Percentiles rank a stretch among this genome's conserved stretches.
Evolutionary conservation across 257 asterid genomes (phyloP).

Genomic region (Avicennia marina): DNA sequence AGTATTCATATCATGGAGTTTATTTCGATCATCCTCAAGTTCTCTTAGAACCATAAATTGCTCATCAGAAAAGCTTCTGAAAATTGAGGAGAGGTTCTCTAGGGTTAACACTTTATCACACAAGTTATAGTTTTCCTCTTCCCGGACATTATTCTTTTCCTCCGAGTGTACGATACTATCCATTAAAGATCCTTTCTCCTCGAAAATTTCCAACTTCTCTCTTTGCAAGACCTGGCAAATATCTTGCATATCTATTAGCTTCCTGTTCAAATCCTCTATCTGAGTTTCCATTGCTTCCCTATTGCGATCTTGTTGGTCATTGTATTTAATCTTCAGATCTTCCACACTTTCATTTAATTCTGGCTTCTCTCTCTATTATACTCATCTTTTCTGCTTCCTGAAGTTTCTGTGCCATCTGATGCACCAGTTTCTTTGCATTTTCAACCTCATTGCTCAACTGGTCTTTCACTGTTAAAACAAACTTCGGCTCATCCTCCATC

Average conservation of each 20-base stretch:
- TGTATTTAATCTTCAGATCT: too few relatives aligned
- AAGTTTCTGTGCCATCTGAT: conserved; percentile 29
- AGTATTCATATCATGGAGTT: too few relatives aligned
- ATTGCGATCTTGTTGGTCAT: conserved; percentile 30
- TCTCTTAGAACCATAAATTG: too few relatives aligned
- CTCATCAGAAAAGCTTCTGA: too few relatives aligned
- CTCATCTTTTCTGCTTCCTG: too few relatives aligned
- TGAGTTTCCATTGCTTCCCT: conserved; percentile 39
- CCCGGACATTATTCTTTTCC: conserved; percentile 38
- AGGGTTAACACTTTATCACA: conserved; percentile 42
- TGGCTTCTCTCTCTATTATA: too few relatives aligned
- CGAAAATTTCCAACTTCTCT: conserved; percentile 33
- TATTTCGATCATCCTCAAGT: too few relatives aligned
- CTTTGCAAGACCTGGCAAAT: conserved; percentile 36
- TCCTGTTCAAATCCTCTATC: conserved; percentile 36
- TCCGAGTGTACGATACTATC: conserved; percentile 33
- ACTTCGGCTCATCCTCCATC: conserved; percentile 39
- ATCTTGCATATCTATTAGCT: conserved; percentile 35
- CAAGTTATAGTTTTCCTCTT: conserved; percentile 52
- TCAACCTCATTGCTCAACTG: conserved; percentile 32
- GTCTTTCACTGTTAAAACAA: conserved; percentile 27
- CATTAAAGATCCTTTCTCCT: conserved; percentile 46
- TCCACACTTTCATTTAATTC: conserved; percentile 49
- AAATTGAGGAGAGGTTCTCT: too few relatives aligned
- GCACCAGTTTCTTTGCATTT: conserved; percentile 16